Conservation (phyloP, 2,329 filamentous ascomycete genomes). For the Pseudogymnoascus destructans region DNA sequence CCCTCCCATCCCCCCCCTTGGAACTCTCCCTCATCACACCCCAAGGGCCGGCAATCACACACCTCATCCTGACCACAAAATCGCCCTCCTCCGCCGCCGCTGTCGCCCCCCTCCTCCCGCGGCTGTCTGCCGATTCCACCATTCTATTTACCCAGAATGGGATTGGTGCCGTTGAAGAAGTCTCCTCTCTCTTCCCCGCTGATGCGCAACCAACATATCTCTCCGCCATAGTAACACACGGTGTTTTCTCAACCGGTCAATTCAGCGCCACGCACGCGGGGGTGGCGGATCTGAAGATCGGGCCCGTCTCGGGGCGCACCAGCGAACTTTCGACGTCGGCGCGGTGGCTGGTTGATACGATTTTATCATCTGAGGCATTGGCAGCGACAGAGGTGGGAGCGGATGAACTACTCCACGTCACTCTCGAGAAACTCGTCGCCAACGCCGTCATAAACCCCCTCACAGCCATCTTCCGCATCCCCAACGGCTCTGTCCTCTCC, state of each 20-base stretch:
- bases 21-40: conserved; percentile 14
- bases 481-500: conserved; percentile 29
- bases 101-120: conserved; percentile 41
- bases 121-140: conserved; percentile 52
- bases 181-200: conserved; percentile 47
- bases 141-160: conserved; percentile 83
- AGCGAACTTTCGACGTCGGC: background rate
- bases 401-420: conserved; percentile 41
- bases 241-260: conserved; percentile 36
- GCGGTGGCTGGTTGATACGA: conserved; percentile 31
- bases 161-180: conserved; percentile 55
- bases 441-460: conserved; percentile 76
- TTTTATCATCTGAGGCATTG: conserved; percentile 34
- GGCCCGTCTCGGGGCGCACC: conserved; percentile 27
- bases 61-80: conserved; percentile 71
- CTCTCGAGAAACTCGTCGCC: conserved; percentile 75
- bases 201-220: conserved; percentile 56
- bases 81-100: conserved; percentile 53
- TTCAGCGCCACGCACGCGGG: conserved; percentile 42
- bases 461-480: conserved; percentile 63
- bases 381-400: conserved; percentile 29
- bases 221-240: conserved; percentile 48
- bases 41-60: conserved; percentile 38
- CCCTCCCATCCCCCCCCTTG: conserved; percentile 18
- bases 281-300: conserved; percentile 35